Evolutionary conservation across 1,284 basidiomycete genomes (phyloP).

Genomic region (Irpex rosettiformis): DNA sequence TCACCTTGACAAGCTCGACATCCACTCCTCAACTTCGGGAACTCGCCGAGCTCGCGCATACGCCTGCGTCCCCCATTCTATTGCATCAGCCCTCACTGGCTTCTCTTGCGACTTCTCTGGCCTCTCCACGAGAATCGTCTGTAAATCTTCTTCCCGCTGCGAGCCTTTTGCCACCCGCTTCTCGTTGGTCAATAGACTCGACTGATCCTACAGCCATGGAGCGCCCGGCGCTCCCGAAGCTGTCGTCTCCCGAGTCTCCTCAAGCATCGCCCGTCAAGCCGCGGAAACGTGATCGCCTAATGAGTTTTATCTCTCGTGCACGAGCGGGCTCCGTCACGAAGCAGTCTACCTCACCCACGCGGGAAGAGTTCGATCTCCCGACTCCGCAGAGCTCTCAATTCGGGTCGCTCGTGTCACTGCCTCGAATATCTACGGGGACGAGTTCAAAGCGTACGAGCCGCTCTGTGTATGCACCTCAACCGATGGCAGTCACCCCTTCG

Average conservation of each 20-base stretch:
- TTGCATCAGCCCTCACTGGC: slow-evolving; percentile 7
- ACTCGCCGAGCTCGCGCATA: slow-evolving; percentile 22
- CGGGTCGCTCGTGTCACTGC: not conserved
- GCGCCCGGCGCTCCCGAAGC: slow-evolving; percentile 1
- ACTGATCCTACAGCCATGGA: slow-evolving; percentile 15
- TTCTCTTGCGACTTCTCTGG: slow-evolving; percentile 8
- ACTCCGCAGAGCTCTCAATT: slow-evolving; percentile 6
- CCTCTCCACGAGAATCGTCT: slow-evolving; percentile 14
- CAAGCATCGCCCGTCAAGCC: slow-evolving; percentile 19
- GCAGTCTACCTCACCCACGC: slow-evolving; percentile 15
- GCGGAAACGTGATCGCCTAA: slow-evolving; percentile 26
- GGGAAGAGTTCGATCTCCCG: slow-evolving; percentile 15
- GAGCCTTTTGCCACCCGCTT: slow-evolving; percentile 17
- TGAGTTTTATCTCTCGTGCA: slow-evolving; percentile 30
- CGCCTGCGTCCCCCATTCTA: slow-evolving; percentile 16
- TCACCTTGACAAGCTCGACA: slow-evolving; percentile 25
- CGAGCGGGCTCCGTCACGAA: slow-evolving; percentile 28
- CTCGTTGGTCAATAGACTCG: slow-evolving; percentile 32
- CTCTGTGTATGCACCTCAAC: slow-evolving; percentile 9
- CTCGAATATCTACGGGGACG: slow-evolving; percentile 16
- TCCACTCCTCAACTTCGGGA: slow-evolving; percentile 28
- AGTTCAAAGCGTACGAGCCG: slow-evolving; percentile 6
- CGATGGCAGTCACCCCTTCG: slow-evolving; percentile 4
- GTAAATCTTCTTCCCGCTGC: slow-evolving; percentile 9
- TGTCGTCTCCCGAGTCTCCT: slow-evolving; percentile 13